These are phyloP conservation scores for Dovyalis caffra DNA, from an alignment of 345 rosid species.

Conservation along the genomic window DNA sequence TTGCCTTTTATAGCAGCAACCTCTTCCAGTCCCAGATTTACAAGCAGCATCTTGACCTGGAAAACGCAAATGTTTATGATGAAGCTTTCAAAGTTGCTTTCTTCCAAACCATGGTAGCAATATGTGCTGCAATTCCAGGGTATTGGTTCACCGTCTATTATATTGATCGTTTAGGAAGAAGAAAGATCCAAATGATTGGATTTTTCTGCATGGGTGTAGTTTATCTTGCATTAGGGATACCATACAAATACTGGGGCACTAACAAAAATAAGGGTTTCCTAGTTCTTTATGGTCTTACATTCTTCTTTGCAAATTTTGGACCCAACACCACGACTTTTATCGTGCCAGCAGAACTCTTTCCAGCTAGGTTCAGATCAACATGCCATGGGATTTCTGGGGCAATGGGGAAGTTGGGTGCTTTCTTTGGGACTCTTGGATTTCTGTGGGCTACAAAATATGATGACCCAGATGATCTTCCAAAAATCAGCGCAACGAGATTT, in stretches of 20 bases:
- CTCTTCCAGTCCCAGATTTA: constrained; percentile 64
- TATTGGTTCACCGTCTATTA: constrained; percentile 61
- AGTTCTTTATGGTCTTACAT: constrained; percentile 47
- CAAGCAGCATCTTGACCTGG: neutral
- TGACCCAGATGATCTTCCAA: neutral
- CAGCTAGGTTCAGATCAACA: constrained; percentile 77
- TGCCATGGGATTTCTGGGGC: constrained; percentile 85
- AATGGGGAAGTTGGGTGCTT: constrained; percentile 67
- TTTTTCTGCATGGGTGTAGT: constrained; percentile 60
- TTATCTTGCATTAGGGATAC: constrained; percentile 47
- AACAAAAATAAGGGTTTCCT: constrained; percentile 35
- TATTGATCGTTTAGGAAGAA: constrained; percentile 65
- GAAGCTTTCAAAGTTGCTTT: constrained; percentile 46
- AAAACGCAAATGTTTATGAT: constrained; percentile 23
- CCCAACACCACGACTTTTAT: constrained; percentile 83
- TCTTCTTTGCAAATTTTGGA: constrained; percentile 82
- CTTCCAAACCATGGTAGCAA: constrained; percentile 47
- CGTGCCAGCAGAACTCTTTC: constrained; percentile 77
- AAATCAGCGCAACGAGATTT: constrained; percentile 25
- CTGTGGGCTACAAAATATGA: constrained; percentile 38
- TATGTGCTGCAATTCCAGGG: constrained; percentile 60
- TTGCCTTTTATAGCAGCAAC: constrained; percentile 63
- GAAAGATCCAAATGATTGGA: constrained; percentile 60
- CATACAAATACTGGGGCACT: constrained; percentile 38
- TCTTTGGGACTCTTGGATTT: constrained; percentile 60